phyloP scores from a whole-genome alignment of 1,139 yeast genomes.

The Pichia sorboxylosa region DNA sequence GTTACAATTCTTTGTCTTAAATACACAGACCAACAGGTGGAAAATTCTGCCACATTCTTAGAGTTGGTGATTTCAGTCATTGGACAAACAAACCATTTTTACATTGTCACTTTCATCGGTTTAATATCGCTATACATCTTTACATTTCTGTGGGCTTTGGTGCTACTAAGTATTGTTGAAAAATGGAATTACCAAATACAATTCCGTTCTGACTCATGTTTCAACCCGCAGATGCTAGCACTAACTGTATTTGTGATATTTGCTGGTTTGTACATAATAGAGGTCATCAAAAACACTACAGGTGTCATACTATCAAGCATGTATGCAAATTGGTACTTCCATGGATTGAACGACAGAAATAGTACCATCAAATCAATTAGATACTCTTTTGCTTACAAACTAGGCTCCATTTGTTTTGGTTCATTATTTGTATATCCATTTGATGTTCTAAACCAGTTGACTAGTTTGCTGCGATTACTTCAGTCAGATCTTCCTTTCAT shows the following conservation, averaged over 20 bases:
- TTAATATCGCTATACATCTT: neutral
- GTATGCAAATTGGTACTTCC: constrained; percentile 76
- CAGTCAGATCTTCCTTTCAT: constrained; percentile 74
- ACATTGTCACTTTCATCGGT: neutral
- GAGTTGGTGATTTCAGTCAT: neutral
- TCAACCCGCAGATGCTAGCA: neutral
- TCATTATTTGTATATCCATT: constrained; percentile 67
- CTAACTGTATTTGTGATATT: constrained; percentile 24
- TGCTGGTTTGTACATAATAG: constrained; percentile 76
- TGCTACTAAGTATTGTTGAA: neutral
- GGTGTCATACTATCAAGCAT: constrained; percentile 76
- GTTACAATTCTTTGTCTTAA: too few relatives aligned
- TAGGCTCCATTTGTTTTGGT: constrained; percentile 84
- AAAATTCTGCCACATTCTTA: neutral
- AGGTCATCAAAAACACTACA: constrained; percentile 70
- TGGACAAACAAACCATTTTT: neutral
- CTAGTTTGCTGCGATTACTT: constrained; percentile 47
- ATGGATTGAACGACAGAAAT: constrained; percentile 41
- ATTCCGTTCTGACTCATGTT: neutral
- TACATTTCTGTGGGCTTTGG: neutral
- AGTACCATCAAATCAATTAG: constrained; percentile 55
- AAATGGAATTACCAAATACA: neutral
- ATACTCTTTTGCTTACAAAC: constrained; percentile 73
- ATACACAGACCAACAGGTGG: too few relatives aligned
- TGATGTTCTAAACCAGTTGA: constrained; percentile 32